Base-by-base conservation (phyloP, 2,329 filamentous ascomycete species). In the Cladophialophora yegresii region DNA sequence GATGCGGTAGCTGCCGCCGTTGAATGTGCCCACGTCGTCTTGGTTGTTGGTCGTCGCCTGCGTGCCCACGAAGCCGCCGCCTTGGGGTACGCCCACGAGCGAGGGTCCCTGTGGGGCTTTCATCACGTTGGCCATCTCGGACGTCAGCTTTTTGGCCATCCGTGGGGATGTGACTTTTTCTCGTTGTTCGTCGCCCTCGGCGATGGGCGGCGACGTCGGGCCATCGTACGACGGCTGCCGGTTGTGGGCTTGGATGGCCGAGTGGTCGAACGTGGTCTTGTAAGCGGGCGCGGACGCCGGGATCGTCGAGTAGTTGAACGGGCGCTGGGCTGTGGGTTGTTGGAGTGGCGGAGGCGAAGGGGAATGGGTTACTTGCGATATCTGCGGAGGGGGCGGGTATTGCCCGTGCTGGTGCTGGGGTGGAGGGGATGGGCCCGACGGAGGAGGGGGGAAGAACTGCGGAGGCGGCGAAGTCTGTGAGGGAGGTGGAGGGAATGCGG, bases 11-110 rank as follows among this genome's bases (percentile, higher is more conserved):
- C 90, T 93, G 12, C 95, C 95, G 16, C 95, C 95, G 75, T 98
- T 98, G 81, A 98, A 99, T 0, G 90, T 95, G n/a, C 95, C 95
- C 1, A 96, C 86, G 71, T 96, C 93, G 76, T 98, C 95, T 0
- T 84, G 83, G 8, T 50, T 43, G 0, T n/a, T n/a, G n/a, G n/a
- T n/a, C n/a, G 88, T 85, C 2, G 87, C 80, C 33, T 78, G 77
- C 0, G 84, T 86, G 32, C 90, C 90, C 5, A 82, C 75, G 68
- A 93, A 92, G 63, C 89, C 84, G 2, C 78, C 79, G 40, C 76
- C 74, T 2, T 79, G 65, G 2, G 82, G 78, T 0, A 80, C 79
- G 22, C 79, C 78, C 2, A 78, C 75, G 16, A 79, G 49, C 23
- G 32, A 63, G 8, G 63, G 65, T 9, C 55, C 68, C 36, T 58